Conservation (phyloP, 73 alveolate genomes). For the Durusdinium trenchii region DNA sequence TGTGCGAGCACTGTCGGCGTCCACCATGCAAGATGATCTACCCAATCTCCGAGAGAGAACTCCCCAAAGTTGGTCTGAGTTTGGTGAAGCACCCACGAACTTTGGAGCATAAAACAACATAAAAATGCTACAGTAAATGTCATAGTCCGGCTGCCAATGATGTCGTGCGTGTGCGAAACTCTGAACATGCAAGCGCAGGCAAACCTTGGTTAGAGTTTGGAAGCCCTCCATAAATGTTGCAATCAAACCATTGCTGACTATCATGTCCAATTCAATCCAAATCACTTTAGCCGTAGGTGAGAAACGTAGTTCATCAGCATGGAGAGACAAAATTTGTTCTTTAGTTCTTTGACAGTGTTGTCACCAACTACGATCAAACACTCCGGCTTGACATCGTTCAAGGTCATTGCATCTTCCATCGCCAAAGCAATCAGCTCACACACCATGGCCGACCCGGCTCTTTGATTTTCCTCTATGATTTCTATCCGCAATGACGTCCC, state of each 20-base stretch:
- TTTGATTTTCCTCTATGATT: not conserved
- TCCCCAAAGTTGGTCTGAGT: slow-evolving; percentile 50
- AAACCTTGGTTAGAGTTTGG: not conserved
- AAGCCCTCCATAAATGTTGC: too few species aligned
- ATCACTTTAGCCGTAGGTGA: not conserved
- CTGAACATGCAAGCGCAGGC: not conserved
- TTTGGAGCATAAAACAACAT: not conserved
- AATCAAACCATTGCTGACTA: too few species aligned
- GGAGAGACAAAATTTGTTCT: not conserved
- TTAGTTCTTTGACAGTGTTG: not conserved
- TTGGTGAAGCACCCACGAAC: not conserved
- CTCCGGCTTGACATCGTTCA: not conserved
- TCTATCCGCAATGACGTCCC: not conserved
- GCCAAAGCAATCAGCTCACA: not conserved
- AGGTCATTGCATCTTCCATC: not conserved
- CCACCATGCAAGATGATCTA: not conserved
- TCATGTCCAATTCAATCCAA: too few species aligned
- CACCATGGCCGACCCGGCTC: not conserved
- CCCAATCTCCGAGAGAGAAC: not conserved
- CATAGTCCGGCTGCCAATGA: not conserved
- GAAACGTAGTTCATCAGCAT: not conserved
- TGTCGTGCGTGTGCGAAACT: slow-evolving; percentile 34
- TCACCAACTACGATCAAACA: slow-evolving; percentile 2
- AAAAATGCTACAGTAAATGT: not conserved
- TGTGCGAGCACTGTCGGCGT: not conserved